These are phyloP conservation scores for Claviceps sorghi DNA, from an alignment of 2,329 filamentous ascomycete genomes.

Conservation along the genomic window DNA sequence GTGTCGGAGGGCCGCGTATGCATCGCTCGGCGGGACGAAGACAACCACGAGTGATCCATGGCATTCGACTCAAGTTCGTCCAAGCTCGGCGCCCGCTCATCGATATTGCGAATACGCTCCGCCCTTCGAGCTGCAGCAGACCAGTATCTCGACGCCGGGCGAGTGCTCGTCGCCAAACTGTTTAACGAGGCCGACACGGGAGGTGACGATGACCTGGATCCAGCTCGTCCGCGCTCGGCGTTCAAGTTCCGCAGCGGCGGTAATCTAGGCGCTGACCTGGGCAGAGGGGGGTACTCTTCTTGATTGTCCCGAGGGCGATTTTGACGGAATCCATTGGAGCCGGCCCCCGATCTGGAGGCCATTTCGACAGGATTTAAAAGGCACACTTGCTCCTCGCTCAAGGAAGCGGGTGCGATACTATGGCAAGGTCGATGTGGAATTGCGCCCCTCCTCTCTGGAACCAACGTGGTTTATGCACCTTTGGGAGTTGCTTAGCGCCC, in stretches of 20 bases:
- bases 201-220: slow-evolving; percentile 6
- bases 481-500: not conserved
- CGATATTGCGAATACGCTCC: slow-evolving; percentile 21
- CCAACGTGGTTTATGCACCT: not conserved
- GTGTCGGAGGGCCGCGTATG: slow-evolving; percentile 14
- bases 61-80: slow-evolving; percentile 15
- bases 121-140: slow-evolving; percentile 18
- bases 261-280: slow-evolving; percentile 13
- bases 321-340: slow-evolving; percentile 16
- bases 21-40: slow-evolving; percentile 11
- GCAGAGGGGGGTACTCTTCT: slow-evolving; percentile 19
- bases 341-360: slow-evolving; percentile 20
- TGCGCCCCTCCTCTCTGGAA: not conserved
- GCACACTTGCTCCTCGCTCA: not conserved
- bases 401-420: not conserved
- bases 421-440: not conserved
- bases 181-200: not conserved
- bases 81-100: slow-evolving; percentile 14
- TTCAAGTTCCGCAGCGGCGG: slow-evolving; percentile 19
- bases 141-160: slow-evolving; percentile 10
- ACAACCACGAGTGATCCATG: slow-evolving; percentile 15
- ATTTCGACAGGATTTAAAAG: slow-evolving; percentile 7
- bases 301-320: slow-evolving; percentile 15
- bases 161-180: not conserved
- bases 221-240: slow-evolving; percentile 14